Evolutionary conservation across 106 monocot species (phyloP), one percentile per base, ranked within the genome.

Genomic region (Acorus gramineus): DNA sequence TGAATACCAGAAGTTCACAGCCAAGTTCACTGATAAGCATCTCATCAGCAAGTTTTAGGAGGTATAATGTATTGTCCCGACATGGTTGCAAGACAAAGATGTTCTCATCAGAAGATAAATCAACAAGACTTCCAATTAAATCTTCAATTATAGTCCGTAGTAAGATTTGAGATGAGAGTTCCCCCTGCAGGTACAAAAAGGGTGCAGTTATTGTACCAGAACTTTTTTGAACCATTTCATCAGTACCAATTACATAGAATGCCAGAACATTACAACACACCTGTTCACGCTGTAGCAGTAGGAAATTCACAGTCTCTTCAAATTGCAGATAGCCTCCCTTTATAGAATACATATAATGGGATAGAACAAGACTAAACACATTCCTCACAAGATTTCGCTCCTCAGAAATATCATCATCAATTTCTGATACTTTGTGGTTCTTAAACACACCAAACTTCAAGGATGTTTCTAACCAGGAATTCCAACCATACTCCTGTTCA

Each of bases 241-340:
- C 4, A 66, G 6, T 2, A n/a, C 60, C 11, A 10, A 49, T 7
- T 57, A 49, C 7, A 49, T 43, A 49, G 67, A 46, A 7, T 46
- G 5, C 45, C 60, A 74, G 50, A 52, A 3, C 50, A 66, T 11
- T 10, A 57, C 4, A 52, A 49, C 47, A 42, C 61, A 92, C 98
- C 74, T 81, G 66, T 63, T 78, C 81, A 74, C 70, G 74, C 9
- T 88, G 80, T 53, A 91, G 49, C 46, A 92, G 72, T 14, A 98
- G 59, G 62, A 87, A 98, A 69, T 85, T 88, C 14, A 88, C 66
- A 10, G 92, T 92, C 54, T 98, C 98, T 73, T 98, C 98, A 60
- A 98, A 70, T 13, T 78, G 81, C 42, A 79, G 87, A 91, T 92
- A 98, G 49, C 98, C 92, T 66, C 98, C 91, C 75, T 81, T 98